Conservation (phyloP, 192 early-diverging fungal genomes). For the Entomortierella parvispora region DNA sequence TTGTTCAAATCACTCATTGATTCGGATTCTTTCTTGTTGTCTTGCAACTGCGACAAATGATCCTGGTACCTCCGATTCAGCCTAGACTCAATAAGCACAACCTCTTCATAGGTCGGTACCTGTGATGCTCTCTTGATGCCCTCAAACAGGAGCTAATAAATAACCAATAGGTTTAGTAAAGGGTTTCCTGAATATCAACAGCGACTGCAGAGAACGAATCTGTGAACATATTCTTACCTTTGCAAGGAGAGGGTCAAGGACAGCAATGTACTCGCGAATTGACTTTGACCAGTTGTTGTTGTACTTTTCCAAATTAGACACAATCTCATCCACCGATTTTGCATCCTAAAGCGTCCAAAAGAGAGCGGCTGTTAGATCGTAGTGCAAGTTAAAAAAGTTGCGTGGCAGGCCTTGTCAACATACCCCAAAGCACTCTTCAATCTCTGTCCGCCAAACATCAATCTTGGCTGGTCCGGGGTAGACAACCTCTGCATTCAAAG, state of each 20-base stretch:
- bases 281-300: slow-evolving; percentile 54
- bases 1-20: not conserved
- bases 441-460: slow-evolving; percentile 57
- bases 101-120: slow-evolving; percentile 17
- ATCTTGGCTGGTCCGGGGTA: slow-evolving; percentile 64
- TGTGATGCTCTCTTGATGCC: slow-evolving; percentile 15
- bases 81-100: slow-evolving; percentile 23
- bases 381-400: slow-evolving; percentile 5
- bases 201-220: too few relatives aligned
- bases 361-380: not conserved
- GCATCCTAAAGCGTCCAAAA: slow-evolving; percentile 28
- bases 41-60: not conserved
- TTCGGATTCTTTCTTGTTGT: not conserved
- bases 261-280: slow-evolving; percentile 51
- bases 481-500: slow-evolving; percentile 49
- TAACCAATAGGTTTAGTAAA: too few relatives aligned
- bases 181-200: too few relatives aligned
- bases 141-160: slow-evolving; percentile 36
- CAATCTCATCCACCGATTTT: slow-evolving; percentile 28
- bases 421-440: slow-evolving; percentile 58
- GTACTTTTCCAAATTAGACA: slow-evolving; percentile 39
- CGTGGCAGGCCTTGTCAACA: not conserved
- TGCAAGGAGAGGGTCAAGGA: slow-evolving; percentile 39
- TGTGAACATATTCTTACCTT: too few relatives aligned
- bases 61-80: slow-evolving; percentile 20